Evolutionary conservation across 352 stramenopile genomes (phyloP).

Genomic region (Paralagenidium karlingii): DNA sequence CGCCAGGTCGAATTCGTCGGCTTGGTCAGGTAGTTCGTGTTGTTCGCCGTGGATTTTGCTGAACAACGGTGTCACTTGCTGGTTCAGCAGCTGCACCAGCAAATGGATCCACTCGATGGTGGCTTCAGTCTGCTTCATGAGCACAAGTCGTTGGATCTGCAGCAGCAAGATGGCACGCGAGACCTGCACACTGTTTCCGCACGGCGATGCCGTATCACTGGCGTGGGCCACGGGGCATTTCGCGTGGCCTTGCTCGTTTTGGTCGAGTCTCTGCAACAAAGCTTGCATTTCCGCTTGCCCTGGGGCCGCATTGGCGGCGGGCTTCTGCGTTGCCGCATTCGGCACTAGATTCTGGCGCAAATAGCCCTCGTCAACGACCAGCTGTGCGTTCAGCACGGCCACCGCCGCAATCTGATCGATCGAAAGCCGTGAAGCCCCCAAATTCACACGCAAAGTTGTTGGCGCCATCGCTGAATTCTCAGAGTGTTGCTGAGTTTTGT

Average conservation of each 20-base stretch:
- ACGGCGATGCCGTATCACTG: no score
- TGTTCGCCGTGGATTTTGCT: no score
- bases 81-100: constrained; percentile 43
- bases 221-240: no score
- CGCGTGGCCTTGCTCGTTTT: no score
- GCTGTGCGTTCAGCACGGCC: constrained; percentile 27
- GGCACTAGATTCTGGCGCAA: no score
- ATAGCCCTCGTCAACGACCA: constrained; percentile 26
- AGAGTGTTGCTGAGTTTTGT: constrained; percentile 2
- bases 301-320: not conserved
- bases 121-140: constrained; percentile 10
- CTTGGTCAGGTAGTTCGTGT: no score
- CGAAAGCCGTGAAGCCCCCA: constrained; percentile 36
- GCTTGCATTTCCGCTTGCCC: no score
- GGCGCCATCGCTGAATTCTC: constrained; percentile 20
- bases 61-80: constrained; percentile 27
- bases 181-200: no score
- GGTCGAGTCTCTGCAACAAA: no score
- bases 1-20: no score
- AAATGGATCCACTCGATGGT: constrained; percentile 22
- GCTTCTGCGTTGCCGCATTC: no score
- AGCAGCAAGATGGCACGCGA: constrained; percentile 18
- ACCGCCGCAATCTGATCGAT: constrained; percentile 48
- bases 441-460: constrained; percentile 45
- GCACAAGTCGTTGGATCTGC: constrained; percentile 26